Conservation (phyloP, 768 basidiomycete species). For the Leccinum subtestaceum region DNA sequence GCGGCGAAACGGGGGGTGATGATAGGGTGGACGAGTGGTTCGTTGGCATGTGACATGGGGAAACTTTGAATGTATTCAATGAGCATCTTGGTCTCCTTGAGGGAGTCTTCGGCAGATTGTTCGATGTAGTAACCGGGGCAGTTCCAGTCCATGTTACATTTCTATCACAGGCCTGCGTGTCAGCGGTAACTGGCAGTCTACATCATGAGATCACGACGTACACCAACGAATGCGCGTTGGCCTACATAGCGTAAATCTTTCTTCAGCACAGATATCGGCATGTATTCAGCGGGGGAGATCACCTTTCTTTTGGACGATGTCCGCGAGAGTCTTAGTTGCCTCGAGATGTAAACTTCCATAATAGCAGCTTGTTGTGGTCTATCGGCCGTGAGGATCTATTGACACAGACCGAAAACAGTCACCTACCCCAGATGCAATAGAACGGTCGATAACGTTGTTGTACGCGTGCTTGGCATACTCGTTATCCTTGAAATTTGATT, state of each 20-base stretch:
- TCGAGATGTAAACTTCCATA: conserved; percentile 80
- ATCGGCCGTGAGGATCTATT: conserved; percentile 3
- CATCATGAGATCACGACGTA: conserved; percentile 33
- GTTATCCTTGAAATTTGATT: conserved; percentile 65
- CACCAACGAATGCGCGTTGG: conserved; percentile 82
- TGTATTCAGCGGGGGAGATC: conserved; percentile 6
- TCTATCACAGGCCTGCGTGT: conserved; percentile 13
- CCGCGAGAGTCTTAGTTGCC: conserved; percentile 74
- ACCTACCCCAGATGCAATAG: conserved; percentile 72
- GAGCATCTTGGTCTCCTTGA: conserved; percentile 58
- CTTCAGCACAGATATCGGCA: conserved; percentile 3
- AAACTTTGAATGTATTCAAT: conserved; percentile 66
- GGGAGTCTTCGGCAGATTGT: conserved; percentile 47
- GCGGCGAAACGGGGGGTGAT: conserved; percentile 93
- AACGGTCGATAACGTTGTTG: conserved; percentile 60
- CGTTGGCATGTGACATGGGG: conserved; percentile 30
- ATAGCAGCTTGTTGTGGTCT: conserved; percentile 91
- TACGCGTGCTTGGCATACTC: conserved; percentile 70
- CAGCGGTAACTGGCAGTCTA: conserved; percentile 5
- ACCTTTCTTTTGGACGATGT: conserved; percentile 61
- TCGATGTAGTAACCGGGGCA: conserved; percentile 65
- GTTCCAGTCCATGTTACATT: conserved; percentile 51
- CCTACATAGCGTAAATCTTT: conserved; percentile 38
- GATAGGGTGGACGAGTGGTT: conserved; percentile 78
- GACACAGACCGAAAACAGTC: background rate